Percentiles rank a stretch among this genome's conserved stretches.
These are phyloP conservation scores for Puccinia hordei DNA, from an alignment of 1,284 basidiomycete species.

Conservation along the genomic window DNA sequence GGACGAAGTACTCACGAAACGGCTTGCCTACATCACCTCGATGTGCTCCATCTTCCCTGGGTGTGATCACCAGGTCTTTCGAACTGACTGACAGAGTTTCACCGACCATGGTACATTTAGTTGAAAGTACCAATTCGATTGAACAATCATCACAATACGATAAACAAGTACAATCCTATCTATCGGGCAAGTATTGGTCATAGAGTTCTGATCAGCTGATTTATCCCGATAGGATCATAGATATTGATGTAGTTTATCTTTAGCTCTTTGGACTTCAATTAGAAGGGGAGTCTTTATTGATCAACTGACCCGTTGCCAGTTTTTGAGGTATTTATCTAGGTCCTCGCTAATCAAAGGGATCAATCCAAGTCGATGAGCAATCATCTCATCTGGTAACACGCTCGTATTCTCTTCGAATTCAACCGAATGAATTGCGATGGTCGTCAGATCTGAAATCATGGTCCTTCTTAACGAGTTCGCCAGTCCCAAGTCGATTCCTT, in stretches of 20 bases:
- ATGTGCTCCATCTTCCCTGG: constrained; percentile 63
- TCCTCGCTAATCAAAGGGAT: constrained; percentile 76
- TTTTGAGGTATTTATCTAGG: constrained; percentile 68
- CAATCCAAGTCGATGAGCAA: constrained; percentile 93
- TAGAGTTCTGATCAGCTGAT: constrained; percentile 60
- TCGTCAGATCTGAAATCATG: constrained; percentile 93
- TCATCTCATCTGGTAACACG: constrained; percentile 94
- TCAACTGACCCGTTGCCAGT: constrained; percentile 71
- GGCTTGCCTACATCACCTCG: constrained; percentile 69
- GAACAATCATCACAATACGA: constrained; percentile 78
- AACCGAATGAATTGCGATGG: constrained; percentile 94
- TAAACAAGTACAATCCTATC: constrained; percentile 74
- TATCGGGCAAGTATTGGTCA: constrained; percentile 3
- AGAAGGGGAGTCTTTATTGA: too few relatives aligned
- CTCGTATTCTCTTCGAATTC: constrained; percentile 89
- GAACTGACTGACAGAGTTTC: constrained; percentile 79
- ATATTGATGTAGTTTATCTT: too few relatives aligned
- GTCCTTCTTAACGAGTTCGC: constrained; percentile 85
- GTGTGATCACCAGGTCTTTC: constrained; percentile 70
- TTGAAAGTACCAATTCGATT: constrained; percentile 72
- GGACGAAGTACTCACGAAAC: constrained; percentile 56
- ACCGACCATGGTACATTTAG: constrained; percentile 68
- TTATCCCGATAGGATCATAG: constrained; percentile 42
- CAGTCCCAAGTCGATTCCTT: constrained; percentile 90
- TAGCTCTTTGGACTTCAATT: too few relatives aligned